Evolutionary conservation across 2,329 filamentous ascomycete genomes (phyloP).

Genomic region (Apiospora marii): DNA sequence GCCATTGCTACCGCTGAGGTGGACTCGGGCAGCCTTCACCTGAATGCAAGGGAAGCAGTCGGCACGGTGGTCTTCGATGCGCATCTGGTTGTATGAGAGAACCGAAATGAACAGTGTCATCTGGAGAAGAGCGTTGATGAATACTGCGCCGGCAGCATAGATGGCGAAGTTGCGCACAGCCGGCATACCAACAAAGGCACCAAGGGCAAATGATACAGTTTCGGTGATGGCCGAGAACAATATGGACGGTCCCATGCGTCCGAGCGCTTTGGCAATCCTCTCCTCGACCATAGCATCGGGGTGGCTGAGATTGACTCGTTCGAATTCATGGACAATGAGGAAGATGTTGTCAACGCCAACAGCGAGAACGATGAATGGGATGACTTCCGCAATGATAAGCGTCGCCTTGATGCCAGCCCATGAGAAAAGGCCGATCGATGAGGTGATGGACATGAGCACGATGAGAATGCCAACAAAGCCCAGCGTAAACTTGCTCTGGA

Average conservation of each 20-base stretch:
- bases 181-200: conserved; percentile 95
- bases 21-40: conserved; percentile 75
- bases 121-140: conserved; percentile 96
- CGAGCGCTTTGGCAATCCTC: conserved; percentile 85
- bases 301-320: conserved; percentile 90
- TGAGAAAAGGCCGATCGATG: conserved; percentile 94
- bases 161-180: conserved; percentile 97
- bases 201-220: conserved; percentile 90
- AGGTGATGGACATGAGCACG: conserved; percentile 95
- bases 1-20: conserved; percentile 69
- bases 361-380: conserved; percentile 94
- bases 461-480: conserved; percentile 95
- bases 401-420: conserved; percentile 92
- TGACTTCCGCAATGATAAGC: conserved; percentile 97
- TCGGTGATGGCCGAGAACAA: conserved; percentile 94
- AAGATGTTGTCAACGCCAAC: conserved; percentile 99
- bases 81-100: conserved; percentile 86
- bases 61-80: conserved; percentile 86
- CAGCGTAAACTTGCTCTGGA: conserved; percentile 96
- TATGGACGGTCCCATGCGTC: conserved; percentile 96
- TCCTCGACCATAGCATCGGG: conserved; percentile 88
- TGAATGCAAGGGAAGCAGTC: conserved; percentile 93
- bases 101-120: conserved; percentile 97
- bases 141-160: conserved; percentile 93
- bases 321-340: conserved; percentile 97